Percentiles rank a stretch among this genome's conserved stretches.
phyloP scores from a whole-genome alignment of 805 yeast genomes.

The Nematodospora valgi region DNA sequence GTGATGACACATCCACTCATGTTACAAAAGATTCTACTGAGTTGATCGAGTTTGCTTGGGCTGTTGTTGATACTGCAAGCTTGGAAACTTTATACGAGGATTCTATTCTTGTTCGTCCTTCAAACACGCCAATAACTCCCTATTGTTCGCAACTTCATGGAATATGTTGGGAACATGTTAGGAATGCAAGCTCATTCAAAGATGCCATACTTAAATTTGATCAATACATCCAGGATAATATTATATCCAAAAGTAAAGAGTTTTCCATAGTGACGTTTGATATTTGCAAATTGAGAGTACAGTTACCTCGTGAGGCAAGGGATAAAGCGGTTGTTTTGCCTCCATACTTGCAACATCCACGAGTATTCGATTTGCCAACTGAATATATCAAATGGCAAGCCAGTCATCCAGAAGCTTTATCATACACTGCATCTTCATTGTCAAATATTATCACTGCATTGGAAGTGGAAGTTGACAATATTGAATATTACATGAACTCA shows the following conservation, averaged over 20 bases:
- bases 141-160: conserved; percentile 49
- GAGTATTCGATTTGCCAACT: conserved; percentile 68
- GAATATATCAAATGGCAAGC: conserved; percentile 74
- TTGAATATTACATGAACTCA: conserved; percentile 7
- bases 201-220: conserved; percentile 62
- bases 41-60: conserved; percentile 67
- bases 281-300: conserved; percentile 72
- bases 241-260: conserved; percentile 41
- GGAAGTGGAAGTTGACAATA: conserved; percentile 32
- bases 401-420: conserved; percentile 49
- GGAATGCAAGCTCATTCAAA: conserved; percentile 54
- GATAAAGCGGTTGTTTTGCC: conserved; percentile 74
- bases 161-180: conserved; percentile 59
- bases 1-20: conserved; percentile 55
- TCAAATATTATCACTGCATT: conserved; percentile 46
- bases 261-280: conserved; percentile 66
- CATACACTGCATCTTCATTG: conserved; percentile 31
- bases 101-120: conserved; percentile 54
- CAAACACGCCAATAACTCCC: conserved; percentile 64
- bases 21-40: conserved; percentile 67
- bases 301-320: conserved; percentile 75
- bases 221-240: conserved; percentile 40
- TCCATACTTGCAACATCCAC: conserved; percentile 68
- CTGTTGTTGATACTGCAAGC: conserved; percentile 51
- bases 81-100: conserved; percentile 42